Conservation (phyloP, 164 flowering plant species). For the Umbellularia californica region DNA sequence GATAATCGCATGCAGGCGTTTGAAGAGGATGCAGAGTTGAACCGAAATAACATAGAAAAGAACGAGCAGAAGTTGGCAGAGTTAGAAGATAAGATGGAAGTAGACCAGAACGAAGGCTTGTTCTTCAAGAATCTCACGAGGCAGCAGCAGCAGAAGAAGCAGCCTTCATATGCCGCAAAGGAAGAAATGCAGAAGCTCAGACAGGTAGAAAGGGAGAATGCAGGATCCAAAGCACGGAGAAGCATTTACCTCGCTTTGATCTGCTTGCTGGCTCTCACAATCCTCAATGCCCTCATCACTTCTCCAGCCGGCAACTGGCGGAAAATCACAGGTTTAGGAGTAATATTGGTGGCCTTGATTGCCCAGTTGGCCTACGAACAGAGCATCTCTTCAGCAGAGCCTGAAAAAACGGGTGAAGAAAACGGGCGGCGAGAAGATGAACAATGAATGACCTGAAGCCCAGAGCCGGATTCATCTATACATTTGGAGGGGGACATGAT, state of each 20-base stretch:
- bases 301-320: slow-evolving; percentile 44
- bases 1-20: slow-evolving; percentile 68
- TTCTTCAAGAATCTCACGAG: slow-evolving; percentile 65
- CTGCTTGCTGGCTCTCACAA: slow-evolving; percentile 37
- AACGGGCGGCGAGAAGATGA: slow-evolving; percentile 11
- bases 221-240: slow-evolving; percentile 52
- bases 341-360: slow-evolving; percentile 55
- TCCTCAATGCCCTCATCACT: slow-evolving; percentile 45
- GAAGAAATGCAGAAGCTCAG: slow-evolving; percentile 56
- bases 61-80: slow-evolving; percentile 49
- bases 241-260: slow-evolving; percentile 68
- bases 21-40: slow-evolving; percentile 56
- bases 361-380: slow-evolving; percentile 67
- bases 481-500: not conserved
- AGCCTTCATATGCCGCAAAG: slow-evolving; percentile 37
- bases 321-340: slow-evolving; percentile 56
- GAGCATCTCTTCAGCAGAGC: slow-evolving; percentile 36
- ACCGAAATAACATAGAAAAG: slow-evolving; percentile 52
- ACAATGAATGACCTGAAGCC: not conserved
- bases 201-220: slow-evolving; percentile 41
- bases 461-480: not conserved
- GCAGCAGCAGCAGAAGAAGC: slow-evolving; percentile 9
- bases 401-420: slow-evolving; percentile 26
- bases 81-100: slow-evolving; percentile 61
- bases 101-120: slow-evolving; percentile 65